Evolutionary conservation across 768 basidiomycete genomes (phyloP).

Genomic region (Termitomyces sp.): DNA sequence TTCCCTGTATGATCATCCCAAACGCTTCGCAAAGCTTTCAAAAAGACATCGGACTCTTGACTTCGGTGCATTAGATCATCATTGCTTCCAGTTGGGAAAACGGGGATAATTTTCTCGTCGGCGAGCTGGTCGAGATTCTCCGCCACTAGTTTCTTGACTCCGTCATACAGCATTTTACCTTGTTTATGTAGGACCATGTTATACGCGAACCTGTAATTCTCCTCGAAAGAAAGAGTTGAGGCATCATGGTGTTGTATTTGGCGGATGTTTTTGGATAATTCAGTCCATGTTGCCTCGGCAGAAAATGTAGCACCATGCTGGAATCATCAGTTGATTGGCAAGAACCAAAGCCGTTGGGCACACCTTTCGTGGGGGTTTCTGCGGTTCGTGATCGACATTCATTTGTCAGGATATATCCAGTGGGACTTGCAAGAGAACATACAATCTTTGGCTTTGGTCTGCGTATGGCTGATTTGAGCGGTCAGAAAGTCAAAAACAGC

Average conservation of each 20-base stretch:
- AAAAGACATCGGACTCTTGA: constrained; percentile 80
- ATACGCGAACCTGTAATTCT: constrained; percentile 24
- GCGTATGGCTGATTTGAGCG: constrained; percentile 28
- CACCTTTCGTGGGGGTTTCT: constrained; percentile 52
- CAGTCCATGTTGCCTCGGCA: constrained; percentile 82
- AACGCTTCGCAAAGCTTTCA: constrained; percentile 79
- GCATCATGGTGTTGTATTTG: constrained; percentile 97
- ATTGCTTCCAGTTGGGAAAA: constrained; percentile 73
- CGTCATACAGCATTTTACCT: constrained; percentile 73
- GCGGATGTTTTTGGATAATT: constrained; percentile 79
- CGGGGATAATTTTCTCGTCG: constrained; percentile 69
- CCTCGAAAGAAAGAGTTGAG: constrained; percentile 74
- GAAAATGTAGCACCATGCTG: constrained; percentile 76
- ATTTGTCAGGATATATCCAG: constrained; percentile 6
- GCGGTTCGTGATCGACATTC: neutral
- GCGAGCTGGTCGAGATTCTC: constrained; percentile 85
- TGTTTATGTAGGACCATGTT: constrained; percentile 24
- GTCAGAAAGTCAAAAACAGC: neutral
- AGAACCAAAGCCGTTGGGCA: neutral
- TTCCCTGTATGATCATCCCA: constrained; percentile 94
- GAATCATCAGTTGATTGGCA: neutral
- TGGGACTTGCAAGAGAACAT: constrained; percentile 24
- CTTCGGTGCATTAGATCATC: constrained; percentile 72
- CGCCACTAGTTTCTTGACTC: constrained; percentile 72
- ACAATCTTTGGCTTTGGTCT: constrained; percentile 47